A percentile compares a stretch with the other conserved stretches of the same genome.
These are phyloP conservation scores for Penicillium arizonense DNA, from an alignment of 495 filamentous ascomycete species.

Conservation along the genomic window DNA sequence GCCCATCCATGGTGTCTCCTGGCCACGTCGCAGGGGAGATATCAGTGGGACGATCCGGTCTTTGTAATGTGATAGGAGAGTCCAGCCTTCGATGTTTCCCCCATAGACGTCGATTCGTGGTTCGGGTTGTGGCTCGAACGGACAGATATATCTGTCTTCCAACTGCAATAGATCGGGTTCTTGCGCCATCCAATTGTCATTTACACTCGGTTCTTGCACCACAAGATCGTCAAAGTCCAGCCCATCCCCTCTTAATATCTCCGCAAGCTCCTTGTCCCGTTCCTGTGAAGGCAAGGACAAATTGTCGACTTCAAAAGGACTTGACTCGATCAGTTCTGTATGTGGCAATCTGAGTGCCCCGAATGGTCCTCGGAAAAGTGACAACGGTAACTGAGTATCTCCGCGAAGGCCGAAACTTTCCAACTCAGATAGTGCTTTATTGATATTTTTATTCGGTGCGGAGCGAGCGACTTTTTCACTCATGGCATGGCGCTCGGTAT, in stretches of 20 bases:
- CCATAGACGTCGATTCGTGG: not conserved
- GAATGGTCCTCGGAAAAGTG: slow-evolving; percentile 16
- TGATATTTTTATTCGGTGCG: not conserved
- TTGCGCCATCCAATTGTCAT: not conserved
- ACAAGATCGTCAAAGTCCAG: not conserved
- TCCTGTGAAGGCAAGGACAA: not conserved
- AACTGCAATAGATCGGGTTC: not conserved
- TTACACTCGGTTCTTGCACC: not conserved
- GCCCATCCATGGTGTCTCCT: slow-evolving; percentile 14
- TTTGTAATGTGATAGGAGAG: slow-evolving; percentile 20
- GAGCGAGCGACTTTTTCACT: slow-evolving; percentile 8
- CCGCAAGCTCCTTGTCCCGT: slow-evolving; percentile 2
- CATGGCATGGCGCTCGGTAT: slow-evolving; percentile 17
- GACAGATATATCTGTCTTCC: not conserved
- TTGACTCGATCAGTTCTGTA: not conserved
- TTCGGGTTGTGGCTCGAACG: not conserved
- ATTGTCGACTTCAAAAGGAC: not conserved
- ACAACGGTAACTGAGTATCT: not conserved
- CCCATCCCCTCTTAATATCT: not conserved
- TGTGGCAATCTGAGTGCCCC: slow-evolving; percentile 9
- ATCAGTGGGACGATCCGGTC: slow-evolving; percentile 17
- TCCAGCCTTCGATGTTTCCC: slow-evolving; percentile 12
- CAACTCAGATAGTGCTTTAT: slow-evolving; percentile 12
- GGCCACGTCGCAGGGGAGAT: slow-evolving; percentile 13
- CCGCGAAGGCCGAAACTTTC: slow-evolving; percentile 3